A percentile compares a stretch with the other conserved stretches of the same genome.
Conservation (phyloP, 2,329 filamentous ascomycete species). For the Epichloe sp. region DNA sequence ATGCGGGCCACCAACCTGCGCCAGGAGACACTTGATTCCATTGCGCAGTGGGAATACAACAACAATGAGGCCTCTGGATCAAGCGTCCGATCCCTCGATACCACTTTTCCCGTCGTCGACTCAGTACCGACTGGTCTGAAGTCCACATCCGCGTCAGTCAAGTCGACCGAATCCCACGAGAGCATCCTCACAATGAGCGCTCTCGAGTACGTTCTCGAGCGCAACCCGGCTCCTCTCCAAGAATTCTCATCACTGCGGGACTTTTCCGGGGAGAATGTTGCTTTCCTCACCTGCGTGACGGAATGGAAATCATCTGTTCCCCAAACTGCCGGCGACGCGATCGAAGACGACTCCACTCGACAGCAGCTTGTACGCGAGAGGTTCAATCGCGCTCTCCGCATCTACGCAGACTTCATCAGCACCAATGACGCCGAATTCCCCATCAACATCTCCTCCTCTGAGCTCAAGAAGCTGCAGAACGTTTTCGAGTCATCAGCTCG, state of each 20-base stretch:
- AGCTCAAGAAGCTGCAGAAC: conserved; percentile 36
- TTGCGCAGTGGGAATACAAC: conserved; percentile 29
- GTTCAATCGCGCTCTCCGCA: conserved; percentile 45
- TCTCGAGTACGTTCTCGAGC: conserved; percentile 45
- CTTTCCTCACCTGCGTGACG: conserved; percentile 46
- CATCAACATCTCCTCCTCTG: conserved; percentile 46
- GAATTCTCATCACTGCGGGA: conserved; percentile 52
- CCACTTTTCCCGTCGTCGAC: conserved; percentile 13
- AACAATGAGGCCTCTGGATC: conserved; percentile 13
- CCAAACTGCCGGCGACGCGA: conserved; percentile 8
- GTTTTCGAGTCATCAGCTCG: conserved; percentile 42
- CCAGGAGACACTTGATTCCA: conserved; percentile 30
- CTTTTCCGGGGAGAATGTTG: conserved; percentile 60
- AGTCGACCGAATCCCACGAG: conserved; percentile 16
- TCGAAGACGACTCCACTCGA: conserved; percentile 9
- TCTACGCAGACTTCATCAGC: conserved; percentile 49
- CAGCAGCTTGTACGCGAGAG: conserved; percentile 28
- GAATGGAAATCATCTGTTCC: conserved; percentile 37
- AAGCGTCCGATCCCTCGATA: conserved; percentile 9
- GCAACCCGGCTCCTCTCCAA: conserved; percentile 46
- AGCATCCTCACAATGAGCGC: conserved; percentile 46
- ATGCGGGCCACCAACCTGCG: conserved; percentile 25
- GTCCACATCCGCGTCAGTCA: conserved; percentile 21
- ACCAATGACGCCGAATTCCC: conserved; percentile 47
- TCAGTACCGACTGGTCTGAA: conserved; percentile 16